phyloP scores from a whole-genome alignment of 805 yeast species.

The Pichia nakasei region DNA sequence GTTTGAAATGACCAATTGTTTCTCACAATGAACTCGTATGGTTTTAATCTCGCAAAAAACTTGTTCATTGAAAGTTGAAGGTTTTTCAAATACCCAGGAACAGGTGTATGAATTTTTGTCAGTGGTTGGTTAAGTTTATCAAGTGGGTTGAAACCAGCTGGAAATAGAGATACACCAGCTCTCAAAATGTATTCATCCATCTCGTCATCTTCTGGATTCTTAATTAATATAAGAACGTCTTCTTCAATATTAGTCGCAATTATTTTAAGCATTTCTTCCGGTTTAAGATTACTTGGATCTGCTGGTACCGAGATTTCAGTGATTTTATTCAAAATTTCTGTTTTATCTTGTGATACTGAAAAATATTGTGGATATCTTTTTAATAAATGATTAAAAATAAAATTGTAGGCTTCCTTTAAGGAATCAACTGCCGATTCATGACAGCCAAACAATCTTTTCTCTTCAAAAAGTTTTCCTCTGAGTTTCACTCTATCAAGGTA shows the following conservation, averaged over 20 bases:
- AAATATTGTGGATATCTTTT: conserved; percentile 50
- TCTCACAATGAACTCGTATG: conserved; percentile 49
- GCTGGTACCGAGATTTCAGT: conserved; percentile 32
- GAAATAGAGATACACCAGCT: conserved; percentile 52
- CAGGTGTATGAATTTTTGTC: conserved; percentile 59
- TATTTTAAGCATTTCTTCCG: conserved; percentile 12
- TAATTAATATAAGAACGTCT: conserved; percentile 48
- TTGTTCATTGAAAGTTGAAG: conserved; percentile 56
- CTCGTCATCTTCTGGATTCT: conserved; percentile 29
- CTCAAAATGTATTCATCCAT: conserved; percentile 50
- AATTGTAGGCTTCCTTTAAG: conserved; percentile 31
- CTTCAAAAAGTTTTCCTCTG: conserved; percentile 22
- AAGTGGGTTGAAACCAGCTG: conserved; percentile 66
- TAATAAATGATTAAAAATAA: conserved; percentile 26
- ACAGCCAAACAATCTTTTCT: conserved; percentile 9
- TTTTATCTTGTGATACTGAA: conserved; percentile 14
- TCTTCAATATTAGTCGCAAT: conserved; percentile 41
- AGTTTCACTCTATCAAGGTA: conserved; percentile 38
- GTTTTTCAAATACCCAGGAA: conserved; percentile 54
- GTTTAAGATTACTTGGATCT: conserved; percentile 10
- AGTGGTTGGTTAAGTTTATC: conserved; percentile 44
- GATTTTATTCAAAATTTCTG: conserved; percentile 30
- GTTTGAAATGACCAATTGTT: conserved; percentile 66
- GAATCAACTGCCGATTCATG: conserved; percentile 27
- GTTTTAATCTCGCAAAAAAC: conserved; percentile 49